Evolutionary conservation across 140 eudicot species (phyloP), one percentile per base, ranked within the genome.

Genomic region (Senecio squalidus): DNA sequence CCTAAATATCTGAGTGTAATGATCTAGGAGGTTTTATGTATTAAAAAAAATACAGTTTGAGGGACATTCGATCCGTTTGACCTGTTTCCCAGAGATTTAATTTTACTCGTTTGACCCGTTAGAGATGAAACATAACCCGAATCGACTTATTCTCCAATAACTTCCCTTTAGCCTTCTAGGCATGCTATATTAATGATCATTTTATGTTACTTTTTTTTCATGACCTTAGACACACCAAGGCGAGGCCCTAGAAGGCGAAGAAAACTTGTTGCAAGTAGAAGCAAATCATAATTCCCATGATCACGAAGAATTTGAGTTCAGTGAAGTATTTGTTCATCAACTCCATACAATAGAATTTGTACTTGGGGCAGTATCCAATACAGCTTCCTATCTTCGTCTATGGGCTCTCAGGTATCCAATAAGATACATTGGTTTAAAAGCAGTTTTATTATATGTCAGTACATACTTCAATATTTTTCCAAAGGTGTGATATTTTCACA

Each of bases 371-470:
- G 97, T 90, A 66, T 90, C 97, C n/a, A 90, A 90, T 57, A 90
- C 97, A 44, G 97, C 97, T 64, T 90, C 97, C n/a, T 90, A 90
- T 67, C 97, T 90, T 71, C 97, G 97, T 67, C 55, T 90, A 66
- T 90, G 97, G 97, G 97, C 97, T n/a, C 93, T 90, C 78, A 90
- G 97, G 97, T 90, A 75, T 62, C 64, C 40, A 71, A 23, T 36
- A 36, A 13, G 4, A 9, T 36, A 36, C 14, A 9, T 11, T 36
- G 43, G 14, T 2, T 9, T 36, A 10, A 36, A 1, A 36, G 43
- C 16, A 9, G 3, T 15, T 36, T 8, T 8, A 36, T n/a, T 36
- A 36, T 8, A 36, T 0, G 9, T 36, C 15, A 36, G 41, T 3
- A 9, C 9, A 3, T 36, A 1, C 14, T 34, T 11, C 11, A 34